Base-by-base conservation (phyloP, 176 grass and related monocot genomes). In the Miscanthus lutarioriparius region DNA sequence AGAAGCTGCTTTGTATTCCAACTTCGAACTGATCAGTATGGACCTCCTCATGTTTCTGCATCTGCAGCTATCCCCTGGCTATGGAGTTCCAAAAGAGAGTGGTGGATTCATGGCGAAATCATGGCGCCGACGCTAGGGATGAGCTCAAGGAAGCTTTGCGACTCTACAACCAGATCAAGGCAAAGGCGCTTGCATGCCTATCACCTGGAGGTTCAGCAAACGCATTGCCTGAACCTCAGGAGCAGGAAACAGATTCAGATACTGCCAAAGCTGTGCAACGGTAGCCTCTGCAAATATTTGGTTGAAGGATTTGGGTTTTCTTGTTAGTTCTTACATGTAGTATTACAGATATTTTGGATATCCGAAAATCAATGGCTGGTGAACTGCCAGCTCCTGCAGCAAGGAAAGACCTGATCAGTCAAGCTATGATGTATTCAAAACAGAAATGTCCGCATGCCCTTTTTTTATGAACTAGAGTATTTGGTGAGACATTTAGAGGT, bases 21-120 rank as follows among this genome's bases (percentile, higher is more conserved):
- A 87, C 3, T 74, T 36, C 4, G 19, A 41, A 8, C 10, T 62
- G 61, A 69, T 70, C 22, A 13, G 4, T 83, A 38, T 83, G 23
- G 79, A 25, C 82, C 19, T 22, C 25, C 78, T 51, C 80, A 36
- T 78, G 32, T 68, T 90, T 70, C 20, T 51, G 35, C 12, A 16
- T 74, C 37, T 91, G 74, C 89, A 98, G 96, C 32, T 96, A 94
- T 86, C 2, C 88, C 35, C 22, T 96, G 81, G 96, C 93, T 54
- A 79, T 94, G 89, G 86, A 94, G 38, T 92, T 99, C 77, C 96
- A 99, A 82, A 87, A 92, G 75, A 70, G 38, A 81, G 91, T 95
- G 36, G 65, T 94, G 67, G 88, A 89, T 87, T 91, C 93, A 58
- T 99, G 96, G 96, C 77, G 67, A 63, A 95, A 76, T 79, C 91